Evolutionary conservation across 2,329 filamentous ascomycete genomes (phyloP).

Genomic region (Xenoacremonium recifei): DNA sequence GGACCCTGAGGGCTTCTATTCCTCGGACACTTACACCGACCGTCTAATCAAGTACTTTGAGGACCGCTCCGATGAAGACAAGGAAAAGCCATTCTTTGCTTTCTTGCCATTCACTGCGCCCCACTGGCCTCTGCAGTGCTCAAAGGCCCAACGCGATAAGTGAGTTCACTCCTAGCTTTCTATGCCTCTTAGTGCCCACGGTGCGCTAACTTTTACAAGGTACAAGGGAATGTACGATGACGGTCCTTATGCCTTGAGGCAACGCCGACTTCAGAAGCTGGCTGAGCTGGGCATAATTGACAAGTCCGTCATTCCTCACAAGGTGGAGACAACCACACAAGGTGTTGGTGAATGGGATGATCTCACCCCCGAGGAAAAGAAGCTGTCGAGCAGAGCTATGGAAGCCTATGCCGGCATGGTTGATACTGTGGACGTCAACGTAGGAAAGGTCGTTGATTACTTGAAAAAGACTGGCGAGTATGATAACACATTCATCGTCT

Average conservation of each 20-base stretch:
- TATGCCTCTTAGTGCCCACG: too few species aligned
- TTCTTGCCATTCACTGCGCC: slow-evolving; percentile 52
- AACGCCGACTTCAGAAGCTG: slow-evolving; percentile 49
- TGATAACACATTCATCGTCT: slow-evolving; percentile 63
- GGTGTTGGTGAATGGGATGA: slow-evolving; percentile 47
- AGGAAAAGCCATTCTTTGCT: slow-evolving; percentile 26
- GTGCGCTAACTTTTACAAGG: too few species aligned
- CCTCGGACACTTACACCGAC: slow-evolving; percentile 42
- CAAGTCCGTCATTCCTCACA: slow-evolving; percentile 47
- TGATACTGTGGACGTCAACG: slow-evolving; percentile 58
- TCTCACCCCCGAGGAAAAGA: slow-evolving; percentile 42
- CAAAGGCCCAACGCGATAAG: slow-evolving; percentile 51
- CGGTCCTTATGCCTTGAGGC: slow-evolving; percentile 55
- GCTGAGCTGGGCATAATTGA: slow-evolving; percentile 55
- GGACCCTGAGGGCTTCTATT: slow-evolving; percentile 43
- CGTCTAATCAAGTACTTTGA: slow-evolving; percentile 41
- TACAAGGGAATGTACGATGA: slow-evolving; percentile 61
- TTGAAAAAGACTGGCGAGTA: slow-evolving; percentile 54
- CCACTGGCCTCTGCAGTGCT: slow-evolving; percentile 63
- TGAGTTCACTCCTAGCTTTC: too few species aligned
- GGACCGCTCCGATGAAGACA: slow-evolving; percentile 23
- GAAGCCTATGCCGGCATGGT: slow-evolving; percentile 65
- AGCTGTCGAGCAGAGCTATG: slow-evolving; percentile 52
- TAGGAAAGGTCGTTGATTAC: slow-evolving; percentile 59
- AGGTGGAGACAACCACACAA: slow-evolving; percentile 29